Conservation (phyloP, 2,329 filamentous ascomycete genomes). For the Colletotrichum graminicola region DNA sequence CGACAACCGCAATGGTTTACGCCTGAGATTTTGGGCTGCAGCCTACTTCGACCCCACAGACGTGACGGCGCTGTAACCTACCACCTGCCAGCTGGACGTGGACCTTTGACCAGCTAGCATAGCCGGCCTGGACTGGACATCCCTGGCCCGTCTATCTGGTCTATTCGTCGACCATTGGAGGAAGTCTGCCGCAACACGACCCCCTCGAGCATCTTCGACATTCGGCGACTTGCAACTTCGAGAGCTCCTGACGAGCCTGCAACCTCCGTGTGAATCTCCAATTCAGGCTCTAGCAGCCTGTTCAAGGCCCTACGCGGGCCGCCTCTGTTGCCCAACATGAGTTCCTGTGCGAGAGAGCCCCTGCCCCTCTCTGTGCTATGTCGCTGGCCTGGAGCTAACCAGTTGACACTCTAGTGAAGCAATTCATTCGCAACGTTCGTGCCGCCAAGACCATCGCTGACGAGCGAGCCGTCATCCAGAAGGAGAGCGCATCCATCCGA, state of each 20-base stretch:
- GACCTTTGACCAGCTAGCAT: conserved; percentile 11
- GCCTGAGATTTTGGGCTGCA: conserved; percentile 37
- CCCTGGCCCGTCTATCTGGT: conserved; percentile 39
- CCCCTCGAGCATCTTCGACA: conserved; percentile 11
- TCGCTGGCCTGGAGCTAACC: conserved; percentile 27
- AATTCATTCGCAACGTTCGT: conserved; percentile 99
- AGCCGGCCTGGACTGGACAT: conserved; percentile 33
- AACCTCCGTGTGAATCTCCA: background rate
- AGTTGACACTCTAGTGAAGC: conserved; percentile 78
- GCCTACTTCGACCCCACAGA: conserved; percentile 15
- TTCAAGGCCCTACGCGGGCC: conserved; percentile 41
- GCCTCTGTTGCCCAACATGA: conserved; percentile 50
- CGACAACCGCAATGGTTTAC: background rate
- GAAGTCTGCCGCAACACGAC: conserved; percentile 17
- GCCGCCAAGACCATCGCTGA: conserved; percentile 99
- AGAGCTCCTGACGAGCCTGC: conserved; percentile 31
- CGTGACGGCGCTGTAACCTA: conserved; percentile 21
- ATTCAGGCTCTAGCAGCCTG: conserved; percentile 24
- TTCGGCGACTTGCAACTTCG: conserved; percentile 22
- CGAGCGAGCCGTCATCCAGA: conserved; percentile 97
- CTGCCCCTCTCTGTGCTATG: conserved; percentile 16
- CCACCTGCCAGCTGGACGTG: conserved; percentile 19
- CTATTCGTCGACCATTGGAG: conserved; percentile 23
- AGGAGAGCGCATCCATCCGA: conserved; percentile 97
- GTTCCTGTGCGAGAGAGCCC: conserved; percentile 51